Base-by-base conservation (phyloP, 495 filamentous ascomycete species). In the Daldinia concentrica region DNA sequence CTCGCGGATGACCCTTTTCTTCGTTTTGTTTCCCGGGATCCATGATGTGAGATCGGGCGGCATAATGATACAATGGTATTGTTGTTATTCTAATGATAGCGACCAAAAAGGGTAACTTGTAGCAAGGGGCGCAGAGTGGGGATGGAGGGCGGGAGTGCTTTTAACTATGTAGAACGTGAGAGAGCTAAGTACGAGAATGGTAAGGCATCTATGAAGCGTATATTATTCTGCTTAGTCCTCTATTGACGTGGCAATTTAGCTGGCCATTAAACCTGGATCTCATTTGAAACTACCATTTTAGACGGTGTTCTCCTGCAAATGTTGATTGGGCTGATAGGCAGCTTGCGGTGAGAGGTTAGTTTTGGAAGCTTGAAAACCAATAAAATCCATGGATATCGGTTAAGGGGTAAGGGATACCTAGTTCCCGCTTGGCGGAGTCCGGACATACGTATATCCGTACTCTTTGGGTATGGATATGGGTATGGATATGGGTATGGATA, bases 251-350 rank as follows among this genome's bases (percentile, higher is more conserved):
- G 50, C 50, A 54, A 15, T 29, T 15, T 17, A 30, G 26, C 12
- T 30, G 22, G 24, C 27, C 24, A 30, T 54, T 54, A 54, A 54
- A 24, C 24, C 50, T 24, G 24, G 27, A 30, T 54, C 50, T 54
- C 50, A 29, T 54, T 30, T 30, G 24, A 30, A 30, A 29, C 15
- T 54, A 54, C 26, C 50, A 30, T 54, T 54, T 54, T 30, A 54
- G 50, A 54, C 27, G 50, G 50, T 52, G 22, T 52, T 29, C 5
- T 29, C 50, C 50, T 54, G 50, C 50, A 54, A 29, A 54, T 54
- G 24, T 30, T 54, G 50, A 54, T 54, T 54, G 50, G 50, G 50
- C 50, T 29, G 50, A 54, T 54, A 54, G 15, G 6, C 50, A 54
- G 50, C 12, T 29, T 54, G 50, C 50, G 50, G 50, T 54, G 50